Conservation (phyloP, 306 rosid species). For the Castanopsis chinensis region DNA sequence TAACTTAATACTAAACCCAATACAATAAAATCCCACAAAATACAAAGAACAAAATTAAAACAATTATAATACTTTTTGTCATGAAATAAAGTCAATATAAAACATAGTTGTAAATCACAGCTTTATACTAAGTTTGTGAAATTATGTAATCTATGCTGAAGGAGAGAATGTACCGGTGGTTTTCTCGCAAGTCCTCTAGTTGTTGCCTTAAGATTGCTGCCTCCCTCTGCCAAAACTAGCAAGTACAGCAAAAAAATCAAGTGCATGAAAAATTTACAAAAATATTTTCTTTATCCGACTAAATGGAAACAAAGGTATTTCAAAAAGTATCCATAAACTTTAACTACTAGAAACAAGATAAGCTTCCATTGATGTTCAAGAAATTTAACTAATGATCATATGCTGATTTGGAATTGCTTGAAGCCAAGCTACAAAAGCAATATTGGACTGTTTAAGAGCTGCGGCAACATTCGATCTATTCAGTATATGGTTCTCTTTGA, state of each 20-base stretch:
- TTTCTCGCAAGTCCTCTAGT: constrained; percentile 69
- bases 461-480: not conserved
- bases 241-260: constrained; percentile 8
- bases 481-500: not conserved
- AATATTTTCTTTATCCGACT: not conserved
- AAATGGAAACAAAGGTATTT: not conserved
- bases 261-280: not conserved
- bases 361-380: not conserved
- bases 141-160: constrained; percentile 7
- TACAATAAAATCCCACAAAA: no score
- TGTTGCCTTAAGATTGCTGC: constrained; percentile 69
- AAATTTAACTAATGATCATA: not conserved
- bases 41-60: no score
- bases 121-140: not conserved
- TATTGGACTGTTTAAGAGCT: not conserved
- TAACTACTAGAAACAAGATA: not conserved
- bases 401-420: not conserved
- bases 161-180: constrained; percentile 53
- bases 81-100: no score
- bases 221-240: constrained; percentile 83
- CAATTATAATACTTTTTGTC: no score
- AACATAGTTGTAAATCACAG: no score
- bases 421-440: not conserved
- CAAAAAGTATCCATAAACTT: not conserved
- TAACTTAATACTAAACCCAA: no score